Evolutionary conservation across 2,329 filamentous ascomycete species (phyloP).

Genomic region (Penicillium sp.): DNA sequence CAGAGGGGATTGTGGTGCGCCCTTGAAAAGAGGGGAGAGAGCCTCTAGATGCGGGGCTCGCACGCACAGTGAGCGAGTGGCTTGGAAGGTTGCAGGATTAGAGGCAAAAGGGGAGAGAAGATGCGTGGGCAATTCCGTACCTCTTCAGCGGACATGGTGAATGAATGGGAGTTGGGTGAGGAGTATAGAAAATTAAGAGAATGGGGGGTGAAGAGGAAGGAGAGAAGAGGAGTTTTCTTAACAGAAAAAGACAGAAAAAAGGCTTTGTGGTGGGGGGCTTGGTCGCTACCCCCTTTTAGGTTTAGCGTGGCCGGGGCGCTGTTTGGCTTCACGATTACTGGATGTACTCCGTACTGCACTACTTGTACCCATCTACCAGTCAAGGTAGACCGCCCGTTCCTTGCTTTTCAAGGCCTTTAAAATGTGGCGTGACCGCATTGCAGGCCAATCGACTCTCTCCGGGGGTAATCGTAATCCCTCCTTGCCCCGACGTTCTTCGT

Average conservation of each 20-base stretch:
- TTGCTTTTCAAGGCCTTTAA: constrained; percentile 9
- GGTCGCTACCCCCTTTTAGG: constrained; percentile 27
- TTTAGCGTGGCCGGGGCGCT: constrained; percentile 23
- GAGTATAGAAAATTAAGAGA: constrained; percentile 20
- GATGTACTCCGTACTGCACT: neutral
- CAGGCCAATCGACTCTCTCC: constrained; percentile 66
- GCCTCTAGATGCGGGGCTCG: constrained; percentile 31
- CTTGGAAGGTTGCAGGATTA: constrained; percentile 25
- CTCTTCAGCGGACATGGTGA: constrained; percentile 65
- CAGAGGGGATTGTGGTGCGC: constrained; percentile 8
- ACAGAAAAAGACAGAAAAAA: constrained; percentile 20
- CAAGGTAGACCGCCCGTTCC: neutral
- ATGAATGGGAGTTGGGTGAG: constrained; percentile 33
- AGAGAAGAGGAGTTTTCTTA: constrained; percentile 27
- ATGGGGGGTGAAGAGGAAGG: constrained; percentile 25
- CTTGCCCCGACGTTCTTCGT: constrained; percentile 65
- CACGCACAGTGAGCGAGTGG: constrained; percentile 25
- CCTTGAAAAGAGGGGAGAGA: constrained; percentile 17
- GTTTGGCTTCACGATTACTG: constrained; percentile 5
- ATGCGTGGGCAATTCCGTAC: constrained; percentile 46
- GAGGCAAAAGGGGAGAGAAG: constrained; percentile 7
- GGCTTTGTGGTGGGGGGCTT: constrained; percentile 37
- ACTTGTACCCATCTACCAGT: neutral
- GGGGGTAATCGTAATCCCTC: constrained; percentile 69
- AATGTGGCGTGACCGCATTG: constrained; percentile 92